Evolutionary conservation across 2,329 filamentous ascomycete genomes (phyloP).

Genomic region (Cladosporium velox): DNA sequence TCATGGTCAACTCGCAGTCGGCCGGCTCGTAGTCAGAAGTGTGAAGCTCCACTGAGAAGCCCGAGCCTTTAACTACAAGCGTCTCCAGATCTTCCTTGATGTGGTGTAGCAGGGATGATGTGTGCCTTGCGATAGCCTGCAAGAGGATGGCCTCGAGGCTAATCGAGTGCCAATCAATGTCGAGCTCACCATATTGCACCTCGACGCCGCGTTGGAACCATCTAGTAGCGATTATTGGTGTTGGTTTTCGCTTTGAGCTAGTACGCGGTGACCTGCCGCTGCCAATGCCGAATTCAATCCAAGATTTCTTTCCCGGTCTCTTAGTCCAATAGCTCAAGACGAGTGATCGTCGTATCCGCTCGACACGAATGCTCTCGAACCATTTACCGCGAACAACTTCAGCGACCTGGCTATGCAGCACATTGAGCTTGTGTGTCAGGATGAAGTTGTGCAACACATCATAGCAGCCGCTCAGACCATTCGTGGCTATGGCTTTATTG

Average conservation of each 20-base stretch:
- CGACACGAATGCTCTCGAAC: slow-evolving; percentile 75
- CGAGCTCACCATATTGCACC: slow-evolving; percentile 65
- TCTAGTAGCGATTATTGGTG: slow-evolving; percentile 57
- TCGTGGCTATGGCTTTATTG: slow-evolving; percentile 68
- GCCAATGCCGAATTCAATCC: slow-evolving; percentile 83
- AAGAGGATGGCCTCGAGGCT: slow-evolving; percentile 75
- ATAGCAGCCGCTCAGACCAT: slow-evolving; percentile 79
- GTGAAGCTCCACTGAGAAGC: slow-evolving; percentile 60
- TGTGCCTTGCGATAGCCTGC: slow-evolving; percentile 73
- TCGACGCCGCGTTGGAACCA: slow-evolving; percentile 87
- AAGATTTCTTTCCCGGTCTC: slow-evolving; percentile 73
- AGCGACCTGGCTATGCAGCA: slow-evolving; percentile 74
- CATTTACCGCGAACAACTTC: slow-evolving; percentile 71
- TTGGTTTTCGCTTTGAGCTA: slow-evolving; percentile 36
- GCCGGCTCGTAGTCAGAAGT: slow-evolving; percentile 64
- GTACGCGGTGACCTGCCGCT: slow-evolving; percentile 54
- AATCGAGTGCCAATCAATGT: slow-evolving; percentile 66
- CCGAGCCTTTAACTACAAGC: slow-evolving; percentile 34
- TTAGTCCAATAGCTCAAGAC: slow-evolving; percentile 89
- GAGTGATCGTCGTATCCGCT: slow-evolving; percentile 77
- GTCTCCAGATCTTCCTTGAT: slow-evolving; percentile 38
- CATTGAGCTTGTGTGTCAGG: slow-evolving; percentile 85
- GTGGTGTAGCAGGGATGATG: slow-evolving; percentile 59
- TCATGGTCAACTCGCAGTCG: slow-evolving; percentile 67
- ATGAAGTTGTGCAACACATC: slow-evolving; percentile 84